These are phyloP conservation scores for Trametes gibbosa DNA, from an alignment of 768 basidiomycete species.

Conservation along the genomic window DNA sequence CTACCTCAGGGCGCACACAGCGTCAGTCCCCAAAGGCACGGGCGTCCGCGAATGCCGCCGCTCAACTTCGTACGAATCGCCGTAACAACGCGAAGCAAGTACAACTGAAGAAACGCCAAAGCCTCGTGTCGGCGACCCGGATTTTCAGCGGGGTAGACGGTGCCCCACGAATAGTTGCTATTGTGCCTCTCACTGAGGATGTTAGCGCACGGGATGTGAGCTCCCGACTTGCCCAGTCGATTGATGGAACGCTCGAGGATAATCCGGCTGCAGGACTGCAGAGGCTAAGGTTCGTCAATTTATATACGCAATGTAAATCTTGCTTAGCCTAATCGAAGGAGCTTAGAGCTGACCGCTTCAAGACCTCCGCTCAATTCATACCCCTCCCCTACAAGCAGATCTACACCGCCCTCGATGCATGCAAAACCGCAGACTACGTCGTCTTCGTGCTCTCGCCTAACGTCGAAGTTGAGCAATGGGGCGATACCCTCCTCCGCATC, in stretches of 20 bases:
- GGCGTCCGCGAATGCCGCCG: slow-evolving; percentile 45
- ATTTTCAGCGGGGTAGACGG: slow-evolving; percentile 77
- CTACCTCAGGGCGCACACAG: slow-evolving; percentile 50
- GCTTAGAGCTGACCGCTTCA: slow-evolving; percentile 83
- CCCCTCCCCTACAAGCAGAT: slow-evolving; percentile 68
- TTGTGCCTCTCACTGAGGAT: slow-evolving; percentile 80
- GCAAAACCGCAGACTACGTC: slow-evolving; percentile 88
- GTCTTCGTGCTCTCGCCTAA: slow-evolving; percentile 79
- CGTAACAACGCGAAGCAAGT: slow-evolving; percentile 84
- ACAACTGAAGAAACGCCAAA: slow-evolving; percentile 67
- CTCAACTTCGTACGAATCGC: slow-evolving; percentile 76
- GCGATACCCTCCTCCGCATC: slow-evolving; percentile 83
- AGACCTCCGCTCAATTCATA: slow-evolving; percentile 86
- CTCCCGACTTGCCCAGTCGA: slow-evolving; percentile 52
- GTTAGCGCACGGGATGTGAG: slow-evolving; percentile 52
- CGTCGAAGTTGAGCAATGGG: slow-evolving; percentile 80
- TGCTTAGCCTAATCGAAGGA: background rate
- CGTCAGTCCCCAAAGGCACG: slow-evolving; percentile 55
- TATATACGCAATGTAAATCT: background rate
- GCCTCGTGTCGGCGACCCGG: slow-evolving; percentile 67
- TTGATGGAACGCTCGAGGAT: slow-evolving; percentile 54
- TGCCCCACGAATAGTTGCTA: slow-evolving; percentile 81
- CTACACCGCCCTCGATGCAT: slow-evolving; percentile 80
- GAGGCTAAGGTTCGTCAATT: slow-evolving; percentile 59
- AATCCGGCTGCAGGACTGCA: slow-evolving; percentile 55